phyloP scores from a whole-genome alignment of 1,284 basidiomycete genomes.

The Sporisorium reilianum region DNA sequence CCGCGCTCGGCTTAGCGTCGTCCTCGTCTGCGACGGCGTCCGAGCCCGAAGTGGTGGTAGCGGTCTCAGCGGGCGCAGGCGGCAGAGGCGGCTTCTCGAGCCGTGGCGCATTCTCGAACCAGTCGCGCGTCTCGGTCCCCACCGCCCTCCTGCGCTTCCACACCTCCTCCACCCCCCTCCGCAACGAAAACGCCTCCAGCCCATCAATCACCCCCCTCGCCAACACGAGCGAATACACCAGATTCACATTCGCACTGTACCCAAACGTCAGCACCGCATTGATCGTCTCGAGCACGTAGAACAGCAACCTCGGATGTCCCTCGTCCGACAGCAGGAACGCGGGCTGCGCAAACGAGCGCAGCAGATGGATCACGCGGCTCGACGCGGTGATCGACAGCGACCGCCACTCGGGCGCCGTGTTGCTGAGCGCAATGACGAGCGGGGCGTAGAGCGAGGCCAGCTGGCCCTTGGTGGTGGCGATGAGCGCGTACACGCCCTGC shows the following conservation, averaged over 20 bases:
- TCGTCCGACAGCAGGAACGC: slow-evolving; percentile 90
- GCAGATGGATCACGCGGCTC: slow-evolving; percentile 84
- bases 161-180: slow-evolving; percentile 84
- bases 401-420: slow-evolving; percentile 86
- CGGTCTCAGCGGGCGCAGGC: not conserved
- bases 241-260: slow-evolving; percentile 80
- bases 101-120: slow-evolving; percentile 31
- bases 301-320: slow-evolving; percentile 89
- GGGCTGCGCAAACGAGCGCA: slow-evolving; percentile 88
- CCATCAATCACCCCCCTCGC: slow-evolving; percentile 85
- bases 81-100: slow-evolving; percentile 30
- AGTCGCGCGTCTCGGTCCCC: slow-evolving; percentile 31
- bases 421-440: slow-evolving; percentile 87
- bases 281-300: slow-evolving; percentile 92
- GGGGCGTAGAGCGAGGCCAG: slow-evolving; percentile 76
- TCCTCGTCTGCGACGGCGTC: not conserved
- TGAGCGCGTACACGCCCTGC: slow-evolving; percentile 83
- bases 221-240: slow-evolving; percentile 86
- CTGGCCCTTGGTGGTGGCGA: slow-evolving; percentile 80
- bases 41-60: not conserved
- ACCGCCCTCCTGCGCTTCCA: slow-evolving; percentile 58
- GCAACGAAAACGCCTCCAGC: slow-evolving; percentile 87
- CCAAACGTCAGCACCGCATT: slow-evolving; percentile 78
- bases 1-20: not conserved
- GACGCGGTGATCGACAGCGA: slow-evolving; percentile 81